These are phyloP conservation scores for Penicillium oxalicum DNA, from an alignment of 2,329 filamentous ascomycete species.

Conservation along the genomic window DNA sequence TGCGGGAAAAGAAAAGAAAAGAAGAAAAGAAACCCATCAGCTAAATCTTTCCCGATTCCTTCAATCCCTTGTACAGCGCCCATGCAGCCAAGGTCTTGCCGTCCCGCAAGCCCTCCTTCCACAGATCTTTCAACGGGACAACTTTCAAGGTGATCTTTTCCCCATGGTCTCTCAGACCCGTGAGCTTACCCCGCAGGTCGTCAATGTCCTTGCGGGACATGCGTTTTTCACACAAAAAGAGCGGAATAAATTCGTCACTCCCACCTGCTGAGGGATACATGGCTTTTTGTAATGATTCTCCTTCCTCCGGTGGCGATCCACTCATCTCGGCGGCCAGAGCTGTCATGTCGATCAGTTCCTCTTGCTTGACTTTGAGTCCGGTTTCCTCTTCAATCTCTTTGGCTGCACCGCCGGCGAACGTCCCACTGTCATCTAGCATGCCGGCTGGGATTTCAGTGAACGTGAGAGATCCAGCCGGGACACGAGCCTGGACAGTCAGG, in stretches of 20 bases:
- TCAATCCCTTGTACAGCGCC: constrained; percentile 51
- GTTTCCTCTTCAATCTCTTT: constrained; percentile 55
- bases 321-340: constrained; percentile 39
- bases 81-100: constrained; percentile 52
- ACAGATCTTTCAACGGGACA: constrained; percentile 46
- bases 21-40: too few relatives aligned
- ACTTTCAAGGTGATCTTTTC: constrained; percentile 57
- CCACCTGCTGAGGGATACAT: constrained; percentile 52
- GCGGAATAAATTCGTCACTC: constrained; percentile 54
- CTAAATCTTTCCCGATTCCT: constrained; percentile 41
- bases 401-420: constrained; percentile 50
- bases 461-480: constrained; percentile 50
- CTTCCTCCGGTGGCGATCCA: constrained; percentile 12
- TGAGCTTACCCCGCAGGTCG: constrained; percentile 48
- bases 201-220: constrained; percentile 46
- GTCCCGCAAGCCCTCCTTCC: constrained; percentile 51
- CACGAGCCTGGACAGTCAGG: constrained; percentile 52
- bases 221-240: constrained; percentile 52
- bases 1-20: too few relatives aligned
- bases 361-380: constrained; percentile 44
- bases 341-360: constrained; percentile 51
- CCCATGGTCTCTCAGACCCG: constrained; percentile 49
- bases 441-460: constrained; percentile 56
- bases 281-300: constrained; percentile 42
- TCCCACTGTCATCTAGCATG: constrained; percentile 53